phyloP scores from a whole-genome alignment of 2,329 filamentous ascomycete genomes.

The Fusarium globosum region DNA sequence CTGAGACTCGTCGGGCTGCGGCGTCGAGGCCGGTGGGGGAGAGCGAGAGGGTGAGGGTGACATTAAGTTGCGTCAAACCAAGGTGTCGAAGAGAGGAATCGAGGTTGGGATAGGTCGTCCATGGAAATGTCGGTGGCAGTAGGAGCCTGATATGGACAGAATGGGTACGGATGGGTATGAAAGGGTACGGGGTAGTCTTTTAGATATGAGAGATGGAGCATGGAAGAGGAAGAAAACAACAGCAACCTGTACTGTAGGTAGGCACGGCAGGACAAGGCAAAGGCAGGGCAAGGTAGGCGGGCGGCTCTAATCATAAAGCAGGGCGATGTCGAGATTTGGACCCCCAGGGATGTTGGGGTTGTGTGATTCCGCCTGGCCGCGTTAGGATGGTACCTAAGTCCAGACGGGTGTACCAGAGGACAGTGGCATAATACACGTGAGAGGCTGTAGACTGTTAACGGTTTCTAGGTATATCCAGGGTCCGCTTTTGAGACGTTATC shows the following conservation, averaged over 20 bases:
- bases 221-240: constrained; percentile 10
- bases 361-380: constrained; percentile 38
- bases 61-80: constrained; percentile 45
- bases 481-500: constrained; percentile 44
- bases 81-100: constrained; percentile 35
- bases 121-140: constrained; percentile 42
- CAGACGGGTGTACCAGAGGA: constrained; percentile 1
- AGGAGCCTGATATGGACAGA: constrained; percentile 25
- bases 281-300: constrained; percentile 20
- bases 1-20: constrained; percentile 55
- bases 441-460: constrained; percentile 29
- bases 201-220: constrained; percentile 35
- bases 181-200: background rate
- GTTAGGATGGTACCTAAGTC: constrained; percentile 35
- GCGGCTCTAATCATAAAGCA: constrained; percentile 47
- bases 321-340: constrained; percentile 46
- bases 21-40: constrained; percentile 41
- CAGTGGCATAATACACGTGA: background rate
- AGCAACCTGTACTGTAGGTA: constrained; percentile 2
- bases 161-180: background rate
- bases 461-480: constrained; percentile 6
- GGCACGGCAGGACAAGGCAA: no score
- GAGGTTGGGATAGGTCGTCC: constrained; percentile 39
- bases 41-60: constrained; percentile 42
- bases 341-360: constrained; percentile 43